Percentiles rank a stretch among this genome's conserved stretches.
Conservation (phyloP, 306 rosid species). For the Rosa chinensis region DNA sequence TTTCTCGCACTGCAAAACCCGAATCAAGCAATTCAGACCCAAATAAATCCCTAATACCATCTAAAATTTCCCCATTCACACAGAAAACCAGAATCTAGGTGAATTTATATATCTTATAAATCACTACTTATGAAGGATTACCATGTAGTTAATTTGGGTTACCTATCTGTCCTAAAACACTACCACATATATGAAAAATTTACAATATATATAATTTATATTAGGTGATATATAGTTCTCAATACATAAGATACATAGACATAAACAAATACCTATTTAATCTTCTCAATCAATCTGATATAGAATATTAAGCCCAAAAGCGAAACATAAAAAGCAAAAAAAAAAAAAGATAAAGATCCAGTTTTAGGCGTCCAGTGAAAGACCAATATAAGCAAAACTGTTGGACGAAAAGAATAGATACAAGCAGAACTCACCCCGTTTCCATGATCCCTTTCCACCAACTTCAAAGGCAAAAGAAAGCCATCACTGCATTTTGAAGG, state of each 20-base stretch:
- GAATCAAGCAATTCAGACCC: too few species aligned
- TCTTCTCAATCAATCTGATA: not conserved
- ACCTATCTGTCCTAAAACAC: not conserved
- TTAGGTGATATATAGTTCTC: not conserved
- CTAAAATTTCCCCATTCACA: too few species aligned
- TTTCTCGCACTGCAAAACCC: too few species aligned
- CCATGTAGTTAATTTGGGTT: not conserved
- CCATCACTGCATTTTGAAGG: slow-evolving; percentile 94
- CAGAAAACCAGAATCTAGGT: not conserved
- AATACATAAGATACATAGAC: not conserved
- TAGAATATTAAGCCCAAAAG: not conserved
- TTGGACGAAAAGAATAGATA: not conserved
- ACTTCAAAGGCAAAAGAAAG: slow-evolving; percentile 80
- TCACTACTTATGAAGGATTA: not conserved
- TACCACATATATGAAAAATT: not conserved
- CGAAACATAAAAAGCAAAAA: not conserved
- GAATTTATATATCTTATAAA: not conserved
- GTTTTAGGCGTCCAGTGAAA: slow-evolving; percentile 9
- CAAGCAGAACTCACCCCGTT: slow-evolving; percentile 62
- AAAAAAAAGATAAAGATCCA: not conserved
- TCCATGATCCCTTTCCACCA: slow-evolving; percentile 78
- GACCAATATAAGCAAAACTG: not conserved
- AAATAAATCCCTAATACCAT: too few species aligned
- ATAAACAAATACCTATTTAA: not conserved
- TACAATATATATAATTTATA: too few species aligned